Conservation (phyloP, 345 rosid species). For the Combretum micranthum region DNA sequence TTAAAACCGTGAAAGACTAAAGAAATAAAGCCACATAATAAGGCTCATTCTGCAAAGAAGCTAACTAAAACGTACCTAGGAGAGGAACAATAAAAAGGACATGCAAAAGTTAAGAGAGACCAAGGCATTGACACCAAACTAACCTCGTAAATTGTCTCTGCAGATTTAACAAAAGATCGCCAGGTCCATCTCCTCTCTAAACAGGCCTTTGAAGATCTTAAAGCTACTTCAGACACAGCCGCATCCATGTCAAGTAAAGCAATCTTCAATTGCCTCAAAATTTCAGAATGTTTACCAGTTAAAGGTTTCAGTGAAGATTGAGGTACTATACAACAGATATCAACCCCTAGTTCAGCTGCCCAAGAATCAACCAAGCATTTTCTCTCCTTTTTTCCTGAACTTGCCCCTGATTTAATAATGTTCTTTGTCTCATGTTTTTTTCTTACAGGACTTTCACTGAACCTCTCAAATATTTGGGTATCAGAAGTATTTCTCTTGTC, state of each 20-base stretch:
- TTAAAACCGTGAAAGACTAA: no score
- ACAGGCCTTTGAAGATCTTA: constrained; percentile 59
- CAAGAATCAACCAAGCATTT: constrained; percentile 19
- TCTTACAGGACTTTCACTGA: constrained; percentile 7
- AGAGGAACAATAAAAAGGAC: neutral
- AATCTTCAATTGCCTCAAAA: constrained; percentile 56
- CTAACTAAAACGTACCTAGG: neutral
- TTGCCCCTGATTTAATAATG: constrained; percentile 21
- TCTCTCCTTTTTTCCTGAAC: constrained; percentile 38
- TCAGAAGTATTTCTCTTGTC: constrained; percentile 26
- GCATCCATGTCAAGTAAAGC: constrained; percentile 92
- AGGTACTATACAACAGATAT: constrained; percentile 59
- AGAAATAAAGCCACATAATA: no score
- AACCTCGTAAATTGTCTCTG: constrained; percentile 84
- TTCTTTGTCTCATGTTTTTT: constrained; percentile 25
- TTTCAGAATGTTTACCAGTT: constrained; percentile 42
- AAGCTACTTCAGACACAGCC: constrained; percentile 68
- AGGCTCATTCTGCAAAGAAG: no score
- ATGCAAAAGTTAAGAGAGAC: neutral
- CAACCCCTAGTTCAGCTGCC: constrained; percentile 18
- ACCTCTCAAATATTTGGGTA: constrained; percentile 7
- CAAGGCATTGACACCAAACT: constrained; percentile 3
- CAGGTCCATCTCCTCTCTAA: constrained; percentile 64
- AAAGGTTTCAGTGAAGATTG: constrained; percentile 69
- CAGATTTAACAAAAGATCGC: constrained; percentile 77